These are phyloP conservation scores for Citeromyces matritensis DNA, from an alignment of 805 yeast species.

Conservation along the genomic window DNA sequence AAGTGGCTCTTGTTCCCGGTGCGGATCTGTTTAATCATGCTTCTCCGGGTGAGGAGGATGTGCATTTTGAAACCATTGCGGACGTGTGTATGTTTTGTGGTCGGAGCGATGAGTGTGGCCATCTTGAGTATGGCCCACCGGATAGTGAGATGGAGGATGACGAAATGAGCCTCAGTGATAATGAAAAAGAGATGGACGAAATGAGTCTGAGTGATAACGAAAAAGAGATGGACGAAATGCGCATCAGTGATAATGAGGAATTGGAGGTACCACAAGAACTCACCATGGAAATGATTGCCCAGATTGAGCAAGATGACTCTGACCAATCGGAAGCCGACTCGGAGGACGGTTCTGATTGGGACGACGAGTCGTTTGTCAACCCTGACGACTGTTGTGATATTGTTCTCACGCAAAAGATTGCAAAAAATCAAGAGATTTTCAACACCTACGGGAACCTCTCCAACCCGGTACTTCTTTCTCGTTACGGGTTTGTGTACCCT, in stretches of 20 bases:
- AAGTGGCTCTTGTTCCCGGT: constrained; percentile 71
- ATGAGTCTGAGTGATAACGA: constrained; percentile 2
- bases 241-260: background rate
- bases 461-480: constrained; percentile 49
- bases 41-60: constrained; percentile 36
- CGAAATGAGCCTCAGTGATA: constrained; percentile 9
- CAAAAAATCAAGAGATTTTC: constrained; percentile 45
- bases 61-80: constrained; percentile 43
- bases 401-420: constrained; percentile 25
- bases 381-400: constrained; percentile 62
- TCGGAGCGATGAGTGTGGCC: constrained; percentile 14
- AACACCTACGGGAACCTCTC: constrained; percentile 72
- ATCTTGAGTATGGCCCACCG: constrained; percentile 12
- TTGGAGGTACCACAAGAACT: constrained; percentile 16
- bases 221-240: constrained; percentile 1
- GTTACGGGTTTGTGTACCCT: constrained; percentile 63
- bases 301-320: constrained; percentile 9
- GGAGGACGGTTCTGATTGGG: constrained; percentile 9
- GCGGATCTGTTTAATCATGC: constrained; percentile 82
- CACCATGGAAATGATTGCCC: constrained; percentile 14
- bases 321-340: constrained; percentile 6
- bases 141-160: constrained; percentile 12
- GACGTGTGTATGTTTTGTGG: constrained; percentile 20
- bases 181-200: constrained; percentile 2
- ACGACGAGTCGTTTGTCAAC: constrained; percentile 16